phyloP scores from a whole-genome alignment of 495 filamentous ascomycete species.

The Hyaloscypha hepaticicola region DNA sequence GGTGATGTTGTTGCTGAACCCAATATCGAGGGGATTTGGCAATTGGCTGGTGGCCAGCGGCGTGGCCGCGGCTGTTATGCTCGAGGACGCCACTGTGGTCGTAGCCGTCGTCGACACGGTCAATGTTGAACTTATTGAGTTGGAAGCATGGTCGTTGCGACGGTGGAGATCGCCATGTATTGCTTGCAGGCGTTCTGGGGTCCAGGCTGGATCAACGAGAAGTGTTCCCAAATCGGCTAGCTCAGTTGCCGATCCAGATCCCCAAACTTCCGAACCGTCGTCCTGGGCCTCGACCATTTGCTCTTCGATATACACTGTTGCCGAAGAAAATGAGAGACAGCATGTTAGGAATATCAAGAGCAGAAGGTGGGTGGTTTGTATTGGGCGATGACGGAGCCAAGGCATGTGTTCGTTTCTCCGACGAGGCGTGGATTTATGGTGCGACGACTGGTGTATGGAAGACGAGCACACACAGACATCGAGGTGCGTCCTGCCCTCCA shows the following conservation, averaged over 20 bases:
- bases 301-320: constrained; percentile 23
- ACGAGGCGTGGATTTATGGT: constrained; percentile 17
- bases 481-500: neutral
- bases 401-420: constrained; percentile 14
- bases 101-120: constrained; percentile 6
- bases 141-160: constrained; percentile 6
- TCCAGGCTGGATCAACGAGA: constrained; percentile 26
- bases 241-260: constrained; percentile 24
- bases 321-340: constrained; percentile 20
- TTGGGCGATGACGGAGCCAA: constrained; percentile 18
- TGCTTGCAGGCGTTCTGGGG: neutral
- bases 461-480: neutral
- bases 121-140: constrained; percentile 9
- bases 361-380: constrained; percentile 5
- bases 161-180: constrained; percentile 13
- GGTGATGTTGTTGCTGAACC: constrained; percentile 68
- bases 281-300: constrained; percentile 24
- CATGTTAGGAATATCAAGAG: constrained; percentile 21
- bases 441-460: constrained; percentile 23
- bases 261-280: constrained; percentile 13
- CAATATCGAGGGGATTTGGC: constrained; percentile 71
- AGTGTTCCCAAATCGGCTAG: constrained; percentile 28
- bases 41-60: constrained; percentile 43
- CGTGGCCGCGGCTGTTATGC: neutral
- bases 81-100: constrained; percentile 4